These are phyloP conservation scores for Heterobasidion parviporum DNA, from an alignment of 1,284 basidiomycete genomes.

Conservation along the genomic window DNA sequence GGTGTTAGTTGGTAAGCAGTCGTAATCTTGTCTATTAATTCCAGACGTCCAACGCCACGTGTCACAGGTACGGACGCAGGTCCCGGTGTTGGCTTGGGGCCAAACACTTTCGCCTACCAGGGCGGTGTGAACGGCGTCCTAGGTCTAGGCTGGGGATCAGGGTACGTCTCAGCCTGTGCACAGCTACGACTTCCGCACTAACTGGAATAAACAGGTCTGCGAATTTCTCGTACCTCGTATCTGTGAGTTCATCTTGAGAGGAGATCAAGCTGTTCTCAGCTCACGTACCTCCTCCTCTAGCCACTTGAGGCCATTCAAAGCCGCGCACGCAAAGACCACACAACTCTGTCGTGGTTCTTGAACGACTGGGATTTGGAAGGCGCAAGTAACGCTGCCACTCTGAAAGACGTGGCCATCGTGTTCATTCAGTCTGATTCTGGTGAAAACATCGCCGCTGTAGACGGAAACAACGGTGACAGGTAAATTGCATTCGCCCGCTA, in stretches of 20 bases:
- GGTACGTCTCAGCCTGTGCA: constrained; percentile 14
- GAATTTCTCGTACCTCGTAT: not conserved
- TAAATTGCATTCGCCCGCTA: constrained; percentile 11
- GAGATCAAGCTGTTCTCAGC: not conserved
- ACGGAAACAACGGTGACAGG: constrained; percentile 69
- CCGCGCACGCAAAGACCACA: constrained; percentile 52
- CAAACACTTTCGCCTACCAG: constrained; percentile 6
- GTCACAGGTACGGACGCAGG: not conserved
- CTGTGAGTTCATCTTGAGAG: not conserved
- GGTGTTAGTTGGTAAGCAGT: constrained; percentile 39
- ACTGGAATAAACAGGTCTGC: not conserved
- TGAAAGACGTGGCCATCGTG: constrained; percentile 60
- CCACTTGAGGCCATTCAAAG: constrained; percentile 63
- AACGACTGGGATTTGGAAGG: constrained; percentile 55
- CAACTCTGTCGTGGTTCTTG: constrained; percentile 50
- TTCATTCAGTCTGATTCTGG: constrained; percentile 72
- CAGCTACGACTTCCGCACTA: not conserved
- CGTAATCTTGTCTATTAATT: not conserved
- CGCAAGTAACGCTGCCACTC: constrained; percentile 41
- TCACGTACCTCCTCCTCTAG: not conserved
- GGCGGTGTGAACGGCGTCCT: constrained; percentile 38
- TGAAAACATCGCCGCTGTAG: constrained; percentile 70
- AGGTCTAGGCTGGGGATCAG: constrained; percentile 60
- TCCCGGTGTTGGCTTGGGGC: not conserved
- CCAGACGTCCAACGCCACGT: not conserved